Evolutionary conservation across 352 stramenopile species (phyloP), one percentile per base, ranked within the genome.

Genomic region (Phytophthora cryptogea): DNA sequence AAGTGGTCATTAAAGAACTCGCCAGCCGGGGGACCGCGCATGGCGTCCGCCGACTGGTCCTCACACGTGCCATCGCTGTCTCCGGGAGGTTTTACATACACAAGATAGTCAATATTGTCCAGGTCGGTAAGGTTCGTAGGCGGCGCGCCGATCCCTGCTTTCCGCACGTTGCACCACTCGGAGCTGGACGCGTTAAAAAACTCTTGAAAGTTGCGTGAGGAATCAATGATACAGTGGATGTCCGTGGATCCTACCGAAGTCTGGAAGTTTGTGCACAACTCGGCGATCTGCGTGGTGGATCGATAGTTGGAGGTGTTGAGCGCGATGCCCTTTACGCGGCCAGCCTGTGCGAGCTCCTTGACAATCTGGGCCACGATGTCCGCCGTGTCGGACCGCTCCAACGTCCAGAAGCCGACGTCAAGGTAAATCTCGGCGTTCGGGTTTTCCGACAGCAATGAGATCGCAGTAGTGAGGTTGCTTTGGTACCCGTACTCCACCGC

Each of bases 281-380:
- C 41, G 5, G 71, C 43, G 0, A 92, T 73, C 32, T 87, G 52
- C 10, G 44, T 54, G 7, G 70, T 89, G 2, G 78, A 78, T 30
- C 75, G 80, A 50, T 89, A 92, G 72, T 92, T 90, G 44, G 78
- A 88, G 8, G 83, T 90, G 73, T 92, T 92, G 62, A 92, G 70
- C 27, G 80, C 66, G 54, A 92, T 89, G 10, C 83, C 83, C 48
- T 88, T 86, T 26, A 92, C 42, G 10, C 66, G 50, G 1, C 72
- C 73, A 13, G 63, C 46, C 4, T 64, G 14, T 0, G 50, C 35
- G 20, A 92, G 68, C 28, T 81, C 44, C 61, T 84, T 80, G 40
- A 89, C 64, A 14, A 76, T 70, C 5, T 60, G 40, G 4, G 71
- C 72, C n/a, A 88, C 66, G 3, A 52, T 59, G 2, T 61, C 28